These are phyloP conservation scores for Prunus davidiana DNA, from an alignment of 306 rosid genomes.

Conservation along the genomic window DNA sequence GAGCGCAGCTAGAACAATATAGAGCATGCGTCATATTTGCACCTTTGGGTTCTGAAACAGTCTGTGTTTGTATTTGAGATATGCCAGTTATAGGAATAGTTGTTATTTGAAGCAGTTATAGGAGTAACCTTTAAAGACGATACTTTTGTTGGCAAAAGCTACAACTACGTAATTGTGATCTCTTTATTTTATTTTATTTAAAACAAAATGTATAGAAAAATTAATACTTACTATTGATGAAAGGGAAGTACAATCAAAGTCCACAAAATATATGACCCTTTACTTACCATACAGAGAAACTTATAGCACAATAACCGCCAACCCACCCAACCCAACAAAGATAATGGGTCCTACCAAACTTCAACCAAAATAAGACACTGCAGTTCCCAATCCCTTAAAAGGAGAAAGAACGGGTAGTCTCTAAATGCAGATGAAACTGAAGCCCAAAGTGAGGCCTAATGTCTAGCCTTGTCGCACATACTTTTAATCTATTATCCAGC, in stretches of 20 bases:
- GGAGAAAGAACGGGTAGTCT: not conserved
- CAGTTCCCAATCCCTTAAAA: not conserved
- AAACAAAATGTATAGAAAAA: not conserved
- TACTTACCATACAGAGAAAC: not conserved
- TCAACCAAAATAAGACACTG: not conserved
- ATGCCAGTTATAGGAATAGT: not conserved
- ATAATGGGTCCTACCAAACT: not conserved
- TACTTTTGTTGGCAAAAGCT: conserved; percentile 3
- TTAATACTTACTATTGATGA: not conserved
- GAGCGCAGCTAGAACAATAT: not conserved
- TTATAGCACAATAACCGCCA: not conserved
- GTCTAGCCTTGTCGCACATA: not conserved
- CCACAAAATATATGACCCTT: not conserved
- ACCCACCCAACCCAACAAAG: not conserved
- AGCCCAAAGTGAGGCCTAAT: not conserved
- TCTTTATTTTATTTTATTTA: not conserved
- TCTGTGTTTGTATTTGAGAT: not conserved
- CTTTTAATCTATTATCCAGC: not conserved
- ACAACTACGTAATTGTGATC: not conserved
- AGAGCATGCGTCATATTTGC: not conserved
- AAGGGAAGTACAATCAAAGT: not conserved
- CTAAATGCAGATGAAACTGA: not conserved
- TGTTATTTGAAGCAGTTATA: not conserved
- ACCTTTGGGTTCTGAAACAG: not conserved
- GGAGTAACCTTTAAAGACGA: conserved; percentile 1